phyloP scores from a whole-genome alignment of 2,329 filamentous ascomycete genomes.

The Aspergillus fumigatiaffinis region DNA sequence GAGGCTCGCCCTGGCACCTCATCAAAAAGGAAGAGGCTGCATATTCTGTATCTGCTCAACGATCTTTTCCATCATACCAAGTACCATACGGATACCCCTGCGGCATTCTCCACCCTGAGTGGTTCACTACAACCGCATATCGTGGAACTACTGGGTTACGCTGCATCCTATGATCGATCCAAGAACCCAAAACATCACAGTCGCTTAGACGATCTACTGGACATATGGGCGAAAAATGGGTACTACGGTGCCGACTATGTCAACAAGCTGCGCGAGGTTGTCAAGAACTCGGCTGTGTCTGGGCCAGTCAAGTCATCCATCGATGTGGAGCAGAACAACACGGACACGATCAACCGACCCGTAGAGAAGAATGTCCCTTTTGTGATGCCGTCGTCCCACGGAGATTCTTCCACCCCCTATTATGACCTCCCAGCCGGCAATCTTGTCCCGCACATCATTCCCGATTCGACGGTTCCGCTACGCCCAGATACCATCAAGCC shows the following conservation, averaged over 20 bases:
- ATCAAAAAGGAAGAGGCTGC: constrained; percentile 64
- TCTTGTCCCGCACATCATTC: constrained; percentile 73
- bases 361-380: constrained; percentile 54
- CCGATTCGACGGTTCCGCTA: constrained; percentile 71
- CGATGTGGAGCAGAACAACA: constrained; percentile 21
- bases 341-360: constrained; percentile 44
- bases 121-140: constrained; percentile 57
- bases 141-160: constrained; percentile 58
- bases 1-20: constrained; percentile 40
- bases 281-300: constrained; percentile 43
- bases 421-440: constrained; percentile 80
- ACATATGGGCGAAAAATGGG: constrained; percentile 64
- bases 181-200: constrained; percentile 62
- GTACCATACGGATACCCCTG: constrained; percentile 43
- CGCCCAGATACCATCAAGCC: constrained; percentile 67
- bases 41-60: constrained; percentile 73
- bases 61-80: constrained; percentile 71
- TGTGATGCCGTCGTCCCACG: constrained; percentile 71
- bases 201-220: constrained; percentile 62
- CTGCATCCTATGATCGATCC: constrained; percentile 50
- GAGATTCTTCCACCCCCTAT: constrained; percentile 68
- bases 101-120: constrained; percentile 49
- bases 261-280: constrained; percentile 56
- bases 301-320: constrained; percentile 28
- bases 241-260: constrained; percentile 58